Percentiles rank a stretch among this genome's conserved stretches.
These are phyloP conservation scores for Macrolepiota albuminosa DNA, from an alignment of 768 basidiomycete species.

Conservation along the genomic window DNA sequence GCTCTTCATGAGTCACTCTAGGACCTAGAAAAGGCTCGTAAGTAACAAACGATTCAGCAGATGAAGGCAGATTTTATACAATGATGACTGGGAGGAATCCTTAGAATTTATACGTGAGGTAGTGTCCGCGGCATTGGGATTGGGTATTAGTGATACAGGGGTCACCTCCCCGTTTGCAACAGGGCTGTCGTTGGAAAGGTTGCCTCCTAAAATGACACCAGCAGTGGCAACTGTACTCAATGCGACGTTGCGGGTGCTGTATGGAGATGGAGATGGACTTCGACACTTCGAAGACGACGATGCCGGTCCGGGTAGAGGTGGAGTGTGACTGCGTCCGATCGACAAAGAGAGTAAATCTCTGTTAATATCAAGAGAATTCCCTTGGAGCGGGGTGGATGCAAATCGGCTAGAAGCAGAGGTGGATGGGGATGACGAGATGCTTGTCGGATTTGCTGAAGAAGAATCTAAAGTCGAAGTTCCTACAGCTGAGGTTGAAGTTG, in stretches of 20 bases:
- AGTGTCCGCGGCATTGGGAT: conserved; percentile 5
- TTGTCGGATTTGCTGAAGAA: conserved; percentile 18
- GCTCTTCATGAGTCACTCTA: conserved; percentile 17
- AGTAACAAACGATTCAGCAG: conserved; percentile 35
- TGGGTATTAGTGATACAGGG: conserved; percentile 19
- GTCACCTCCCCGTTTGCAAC: conserved; percentile 9
- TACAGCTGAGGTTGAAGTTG: conserved; percentile 22
- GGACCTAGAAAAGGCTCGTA: conserved; percentile 34
- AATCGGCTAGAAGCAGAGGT: conserved; percentile 15
- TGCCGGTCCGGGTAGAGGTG: conserved; percentile 22
- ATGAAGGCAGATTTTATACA: conserved; percentile 43
- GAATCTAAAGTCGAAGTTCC: conserved; percentile 30
- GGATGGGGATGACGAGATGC: conserved; percentile 21
- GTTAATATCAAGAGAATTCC: conserved; percentile 17
- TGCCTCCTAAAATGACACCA: conserved; percentile 31
- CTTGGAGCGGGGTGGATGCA: conserved; percentile 20
- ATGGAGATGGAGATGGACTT: conserved; percentile 35
- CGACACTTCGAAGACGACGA: conserved; percentile 28
- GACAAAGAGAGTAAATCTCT: conserved; percentile 26
- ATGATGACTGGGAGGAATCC: conserved; percentile 17
- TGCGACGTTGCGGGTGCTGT: conserved; percentile 41
- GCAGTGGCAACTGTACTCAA: conserved; percentile 43
- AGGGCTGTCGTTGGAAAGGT: conserved; percentile 5
- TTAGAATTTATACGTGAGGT: conserved; percentile 7
- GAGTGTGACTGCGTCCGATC: conserved; percentile 33